phyloP scores from a whole-genome alignment of 768 basidiomycete species.

The Russula lepida region DNA sequence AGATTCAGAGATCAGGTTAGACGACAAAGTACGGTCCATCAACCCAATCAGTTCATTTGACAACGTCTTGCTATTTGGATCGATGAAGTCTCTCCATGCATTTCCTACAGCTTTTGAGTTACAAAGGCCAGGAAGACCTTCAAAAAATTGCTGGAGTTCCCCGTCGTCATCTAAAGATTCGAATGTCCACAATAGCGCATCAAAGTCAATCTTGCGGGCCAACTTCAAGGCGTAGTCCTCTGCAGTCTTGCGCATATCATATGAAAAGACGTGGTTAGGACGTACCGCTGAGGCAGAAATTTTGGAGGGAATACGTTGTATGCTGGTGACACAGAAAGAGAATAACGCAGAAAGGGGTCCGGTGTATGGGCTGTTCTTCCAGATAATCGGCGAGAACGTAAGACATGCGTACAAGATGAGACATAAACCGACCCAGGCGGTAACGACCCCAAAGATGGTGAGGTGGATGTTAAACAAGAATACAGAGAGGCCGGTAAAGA shows the following conservation, averaged over 20 bases:
- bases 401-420: constrained; percentile 12
- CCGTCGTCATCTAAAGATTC: neutral
- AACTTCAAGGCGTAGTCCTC: neutral
- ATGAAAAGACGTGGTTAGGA: neutral
- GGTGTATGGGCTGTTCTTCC: constrained; percentile 3
- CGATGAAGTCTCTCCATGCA: neutral
- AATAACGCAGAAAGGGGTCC: neutral
- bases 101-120: neutral
- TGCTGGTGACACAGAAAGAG: neutral
- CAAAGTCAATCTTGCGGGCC: neutral
- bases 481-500: constrained; percentile 41
- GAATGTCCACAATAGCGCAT: constrained; percentile 1
- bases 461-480: constrained; percentile 32
- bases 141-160: constrained; percentile 5
- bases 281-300: neutral
- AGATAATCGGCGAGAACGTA: constrained; percentile 9
- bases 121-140: neutral
- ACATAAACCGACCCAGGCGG: constrained; percentile 6
- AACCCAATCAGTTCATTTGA: neutral
- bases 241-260: neutral
- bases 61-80: neutral
- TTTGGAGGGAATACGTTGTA: neutral
- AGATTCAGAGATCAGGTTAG: neutral
- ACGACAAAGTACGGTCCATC: constrained; percentile 4
- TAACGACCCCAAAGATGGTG: constrained; percentile 10